These are phyloP conservation scores for Monilinia vaccinii-corymbosi DNA, from an alignment of 2,329 filamentous ascomycete species.

Conservation along the genomic window DNA sequence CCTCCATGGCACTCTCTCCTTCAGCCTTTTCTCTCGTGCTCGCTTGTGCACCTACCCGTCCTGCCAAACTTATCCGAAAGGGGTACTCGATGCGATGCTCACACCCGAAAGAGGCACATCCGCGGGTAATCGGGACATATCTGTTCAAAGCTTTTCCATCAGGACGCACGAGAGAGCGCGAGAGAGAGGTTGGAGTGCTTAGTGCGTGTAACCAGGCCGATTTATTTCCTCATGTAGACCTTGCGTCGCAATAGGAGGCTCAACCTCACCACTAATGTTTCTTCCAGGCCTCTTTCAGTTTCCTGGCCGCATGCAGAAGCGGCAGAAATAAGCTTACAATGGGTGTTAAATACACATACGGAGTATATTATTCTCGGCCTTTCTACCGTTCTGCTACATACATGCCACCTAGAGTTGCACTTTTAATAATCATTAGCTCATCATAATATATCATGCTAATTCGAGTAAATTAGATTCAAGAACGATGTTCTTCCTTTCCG, in stretches of 20 bases:
- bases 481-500: too few species aligned
- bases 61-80: neutral
- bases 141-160: neutral
- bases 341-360: neutral
- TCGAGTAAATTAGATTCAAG: too few species aligned
- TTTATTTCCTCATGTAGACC: slow-evolving; percentile 5
- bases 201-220: slow-evolving; percentile 3
- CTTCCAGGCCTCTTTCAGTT: neutral
- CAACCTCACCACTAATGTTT: neutral
- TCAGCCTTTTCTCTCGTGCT: neutral
- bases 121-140: neutral
- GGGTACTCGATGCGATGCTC: neutral
- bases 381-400: neutral
- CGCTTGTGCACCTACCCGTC: neutral
- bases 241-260: slow-evolving; percentile 5
- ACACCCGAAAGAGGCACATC: neutral
- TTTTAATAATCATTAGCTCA: too few species aligned
- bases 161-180: neutral
- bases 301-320: neutral
- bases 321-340: neutral
- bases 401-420: neutral
- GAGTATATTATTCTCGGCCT: neutral
- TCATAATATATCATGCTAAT: too few species aligned
- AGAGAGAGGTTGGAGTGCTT: slow-evolving; percentile 3
- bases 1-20: neutral